Base-by-base conservation (phyloP, 176 grass and related monocot species). In the Olyra latifolia region DNA sequence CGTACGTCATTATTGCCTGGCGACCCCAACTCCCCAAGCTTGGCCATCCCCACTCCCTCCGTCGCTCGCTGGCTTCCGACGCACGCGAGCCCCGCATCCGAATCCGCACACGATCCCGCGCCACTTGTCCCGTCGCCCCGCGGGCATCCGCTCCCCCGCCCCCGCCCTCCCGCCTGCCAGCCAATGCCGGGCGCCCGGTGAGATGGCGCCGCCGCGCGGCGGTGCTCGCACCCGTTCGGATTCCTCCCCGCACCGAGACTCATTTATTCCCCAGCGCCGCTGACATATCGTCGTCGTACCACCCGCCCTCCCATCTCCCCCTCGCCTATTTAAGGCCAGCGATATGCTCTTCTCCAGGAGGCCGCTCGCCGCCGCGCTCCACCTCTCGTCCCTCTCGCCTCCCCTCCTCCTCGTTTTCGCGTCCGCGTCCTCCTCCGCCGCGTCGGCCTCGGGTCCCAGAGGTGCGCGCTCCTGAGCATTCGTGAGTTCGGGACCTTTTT, bases 301-400 rank as follows among this genome's bases (percentile, higher is more conserved):
- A 7, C 62, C 40, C 62, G 17, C 4, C 16, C 11, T 68, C 40
- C 1, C 19, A 38, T 44, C 42, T 14, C 52, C 27, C 39, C 60
- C 45, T 38, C 64, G 84, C 85, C 88, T 93, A 88, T 93, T 83
- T 90, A 93, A 85, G 59, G 67, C 5, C 22, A 57, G 49, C 81
- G 86, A 80, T 35, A 90, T 90, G 91, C 81, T 87, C 77, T 67
- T 85, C 75, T 74, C 69, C 74, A 85, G 86, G 82, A 93, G 82
- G 57, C 82, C 91, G 48, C 65, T 94, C 75, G 83, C 76, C 40
- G 88, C 85, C 69, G 82, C 82, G 19, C 62, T 83, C 44, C 82
- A 44, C 42, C 82, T 78, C 62, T 70, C 77, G 11, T 60, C 85
- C 17, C 86, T 81, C 49, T 76, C 91, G 10, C 83, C 50, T 38